phyloP scores from a whole-genome alignment of 768 basidiomycete genomes.

The Thelephora aurantiotincta region DNA sequence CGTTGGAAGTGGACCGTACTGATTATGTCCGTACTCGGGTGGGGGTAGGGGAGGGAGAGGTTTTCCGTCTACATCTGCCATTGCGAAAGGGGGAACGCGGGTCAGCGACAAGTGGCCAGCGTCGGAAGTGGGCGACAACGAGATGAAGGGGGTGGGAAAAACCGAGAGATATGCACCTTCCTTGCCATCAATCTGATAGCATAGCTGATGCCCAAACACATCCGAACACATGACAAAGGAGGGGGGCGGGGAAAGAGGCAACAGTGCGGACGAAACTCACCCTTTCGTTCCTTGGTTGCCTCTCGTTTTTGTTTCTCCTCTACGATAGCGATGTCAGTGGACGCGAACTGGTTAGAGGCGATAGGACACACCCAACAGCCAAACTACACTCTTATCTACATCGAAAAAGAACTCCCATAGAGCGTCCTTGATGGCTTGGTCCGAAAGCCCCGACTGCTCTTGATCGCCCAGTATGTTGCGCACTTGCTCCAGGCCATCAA shows the following conservation, averaged over 20 bases:
- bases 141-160: neutral
- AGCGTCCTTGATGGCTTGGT: conserved; percentile 59
- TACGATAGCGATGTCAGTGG: conserved; percentile 14
- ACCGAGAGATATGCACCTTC: conserved; percentile 4
- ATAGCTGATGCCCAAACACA: neutral
- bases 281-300: conserved; percentile 64
- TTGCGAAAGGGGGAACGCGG: neutral
- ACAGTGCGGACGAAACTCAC: conserved; percentile 40
- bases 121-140: neutral
- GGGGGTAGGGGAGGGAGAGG: conserved; percentile 10
- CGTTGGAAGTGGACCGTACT: no score
- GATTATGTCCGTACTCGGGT: neutral
- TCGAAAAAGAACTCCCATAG: conserved; percentile 88
- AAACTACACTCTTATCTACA: conserved; percentile 58
- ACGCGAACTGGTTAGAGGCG: neutral
- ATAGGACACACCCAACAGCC: conserved; percentile 49
- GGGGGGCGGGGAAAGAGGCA: conserved; percentile 12
- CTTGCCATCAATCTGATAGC: neutral
- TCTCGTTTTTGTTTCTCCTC: conserved; percentile 57
- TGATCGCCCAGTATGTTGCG: conserved; percentile 53
- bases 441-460: conserved; percentile 51
- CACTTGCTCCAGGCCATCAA: conserved; percentile 55
- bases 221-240: neutral
- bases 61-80: conserved; percentile 8
- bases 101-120: conserved; percentile 3